Percentiles rank a stretch among this genome's conserved stretches.
Conservation (phyloP, 768 basidiomycete genomes). For the Boletus insuetus region DNA sequence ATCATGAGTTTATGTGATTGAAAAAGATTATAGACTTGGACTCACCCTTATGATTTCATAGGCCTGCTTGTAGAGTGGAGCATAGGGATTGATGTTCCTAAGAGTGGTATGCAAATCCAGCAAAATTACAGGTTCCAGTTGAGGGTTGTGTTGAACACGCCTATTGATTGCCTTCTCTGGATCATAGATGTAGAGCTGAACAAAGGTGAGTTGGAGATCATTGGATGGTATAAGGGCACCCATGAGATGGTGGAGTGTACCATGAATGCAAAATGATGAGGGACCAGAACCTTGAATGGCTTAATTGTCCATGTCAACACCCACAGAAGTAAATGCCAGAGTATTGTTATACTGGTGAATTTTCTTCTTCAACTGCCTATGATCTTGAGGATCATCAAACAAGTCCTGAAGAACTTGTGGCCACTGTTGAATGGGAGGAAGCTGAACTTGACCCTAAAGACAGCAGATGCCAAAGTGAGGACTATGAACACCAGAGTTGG, state of each 20-base stretch:
- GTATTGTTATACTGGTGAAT: slow-evolving; percentile 40
- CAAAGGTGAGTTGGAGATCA: slow-evolving; percentile 28
- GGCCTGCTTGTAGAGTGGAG: too few relatives aligned
- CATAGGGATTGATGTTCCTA: too few relatives aligned
- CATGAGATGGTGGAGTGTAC: slow-evolving; percentile 35
- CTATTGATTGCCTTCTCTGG: too few relatives aligned
- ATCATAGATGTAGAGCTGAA: too few relatives aligned
- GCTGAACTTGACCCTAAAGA: slow-evolving; percentile 22
- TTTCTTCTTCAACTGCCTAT: slow-evolving; percentile 25
- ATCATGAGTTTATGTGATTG: slow-evolving; percentile 26
- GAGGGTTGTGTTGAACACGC: too few relatives aligned
- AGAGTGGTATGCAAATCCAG: too few relatives aligned
- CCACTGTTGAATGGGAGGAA: slow-evolving; percentile 18
- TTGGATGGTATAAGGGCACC: slow-evolving; percentile 30
- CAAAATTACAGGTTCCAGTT: too few relatives aligned
- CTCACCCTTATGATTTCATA: too few relatives aligned
- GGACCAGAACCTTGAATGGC: slow-evolving; percentile 19
- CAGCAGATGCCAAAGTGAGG: slow-evolving; percentile 30
- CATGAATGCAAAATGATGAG: slow-evolving; percentile 25
- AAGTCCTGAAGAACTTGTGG: slow-evolving; percentile 12
- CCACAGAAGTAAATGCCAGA: slow-evolving; percentile 7
- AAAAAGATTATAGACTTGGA: slow-evolving; percentile 38
- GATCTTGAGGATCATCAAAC: slow-evolving; percentile 13
- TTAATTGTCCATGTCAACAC: background rate
- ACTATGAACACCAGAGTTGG: background rate